Percentiles rank a stretch among this genome's conserved stretches.
phyloP scores from a whole-genome alignment of 257 asterid species.

The Solanum habrochaites region DNA sequence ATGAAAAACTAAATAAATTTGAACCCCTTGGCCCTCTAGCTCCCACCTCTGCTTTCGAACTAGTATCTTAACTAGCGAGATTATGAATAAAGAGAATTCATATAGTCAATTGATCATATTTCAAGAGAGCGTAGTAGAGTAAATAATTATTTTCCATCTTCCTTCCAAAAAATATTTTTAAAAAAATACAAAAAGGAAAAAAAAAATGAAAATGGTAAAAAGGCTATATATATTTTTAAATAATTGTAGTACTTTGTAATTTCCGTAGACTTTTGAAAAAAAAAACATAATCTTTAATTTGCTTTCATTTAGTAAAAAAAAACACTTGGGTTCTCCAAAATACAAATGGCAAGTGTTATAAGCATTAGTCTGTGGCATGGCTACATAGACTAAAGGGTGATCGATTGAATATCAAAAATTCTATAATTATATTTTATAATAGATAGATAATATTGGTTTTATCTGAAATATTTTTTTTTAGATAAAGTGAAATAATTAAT shows the following conservation, averaged over 20 bases:
- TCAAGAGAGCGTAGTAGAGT: neutral
- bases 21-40: neutral
- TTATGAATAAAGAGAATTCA: no score
- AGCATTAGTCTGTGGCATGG: neutral
- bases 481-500: no score
- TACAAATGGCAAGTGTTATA: neutral
- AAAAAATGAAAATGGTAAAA: neutral
- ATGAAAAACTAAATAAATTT: neutral
- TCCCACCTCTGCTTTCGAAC: neutral
- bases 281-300: neutral
- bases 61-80: neutral
- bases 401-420: neutral
- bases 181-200: neutral
- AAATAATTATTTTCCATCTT: neutral
- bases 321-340: neutral
- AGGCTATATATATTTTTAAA: neutral
- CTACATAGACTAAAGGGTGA: neutral
- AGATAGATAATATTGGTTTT: no score
- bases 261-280: neutral
- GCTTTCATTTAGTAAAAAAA: neutral
- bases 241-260: no score
- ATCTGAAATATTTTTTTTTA: neutral
- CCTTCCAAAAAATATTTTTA: neutral
- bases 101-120: neutral
- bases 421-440: no score